phyloP scores from a whole-genome alignment of 768 basidiomycete species.

The Infundibulicybe gibba region DNA sequence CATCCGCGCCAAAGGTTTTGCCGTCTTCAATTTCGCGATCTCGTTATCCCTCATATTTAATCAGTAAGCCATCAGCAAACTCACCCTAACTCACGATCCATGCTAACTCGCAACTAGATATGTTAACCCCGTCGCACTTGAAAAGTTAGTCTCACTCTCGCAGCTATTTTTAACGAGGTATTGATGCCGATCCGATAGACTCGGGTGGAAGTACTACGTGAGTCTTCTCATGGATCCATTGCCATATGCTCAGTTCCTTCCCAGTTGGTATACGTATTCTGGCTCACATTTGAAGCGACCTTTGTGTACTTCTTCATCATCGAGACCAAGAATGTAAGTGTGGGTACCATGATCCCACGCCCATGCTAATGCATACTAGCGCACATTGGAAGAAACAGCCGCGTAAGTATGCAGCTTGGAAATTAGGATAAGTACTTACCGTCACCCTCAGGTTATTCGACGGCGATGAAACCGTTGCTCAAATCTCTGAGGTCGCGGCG shows the following conservation, averaged over 20 bases:
- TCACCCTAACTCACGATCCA: too few species aligned
- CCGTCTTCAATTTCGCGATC: slow-evolving; percentile 74
- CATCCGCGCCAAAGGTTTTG: slow-evolving; percentile 85
- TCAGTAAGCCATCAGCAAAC: too few species aligned
- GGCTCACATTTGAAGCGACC: slow-evolving; percentile 49
- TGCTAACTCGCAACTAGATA: too few species aligned
- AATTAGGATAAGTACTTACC: too few species aligned
- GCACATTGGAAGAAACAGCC: slow-evolving; percentile 61
- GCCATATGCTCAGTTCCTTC: neutral
- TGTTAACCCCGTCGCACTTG: too few species aligned
- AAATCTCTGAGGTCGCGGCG: slow-evolving; percentile 24
- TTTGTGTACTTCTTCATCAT: slow-evolving; percentile 52
- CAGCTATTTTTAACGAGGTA: too few species aligned
- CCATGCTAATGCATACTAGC: slow-evolving; percentile 17
- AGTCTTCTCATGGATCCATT: slow-evolving; percentile 1
- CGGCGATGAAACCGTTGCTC: slow-evolving; percentile 42
- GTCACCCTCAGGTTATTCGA: slow-evolving; percentile 42
- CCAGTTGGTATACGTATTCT: slow-evolving; percentile 47
- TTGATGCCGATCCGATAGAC: slow-evolving; percentile 5
- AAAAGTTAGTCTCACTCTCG: too few species aligned
- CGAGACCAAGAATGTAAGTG: slow-evolving; percentile 42
- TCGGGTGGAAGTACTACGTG: slow-evolving; percentile 69
- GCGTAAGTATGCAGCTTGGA: slow-evolving; percentile 20
- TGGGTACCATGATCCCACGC: neutral
- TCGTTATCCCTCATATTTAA: slow-evolving; percentile 84